Base-by-base conservation (phyloP, 495 filamentous ascomycete species). In the Neurospora sp. region DNA sequence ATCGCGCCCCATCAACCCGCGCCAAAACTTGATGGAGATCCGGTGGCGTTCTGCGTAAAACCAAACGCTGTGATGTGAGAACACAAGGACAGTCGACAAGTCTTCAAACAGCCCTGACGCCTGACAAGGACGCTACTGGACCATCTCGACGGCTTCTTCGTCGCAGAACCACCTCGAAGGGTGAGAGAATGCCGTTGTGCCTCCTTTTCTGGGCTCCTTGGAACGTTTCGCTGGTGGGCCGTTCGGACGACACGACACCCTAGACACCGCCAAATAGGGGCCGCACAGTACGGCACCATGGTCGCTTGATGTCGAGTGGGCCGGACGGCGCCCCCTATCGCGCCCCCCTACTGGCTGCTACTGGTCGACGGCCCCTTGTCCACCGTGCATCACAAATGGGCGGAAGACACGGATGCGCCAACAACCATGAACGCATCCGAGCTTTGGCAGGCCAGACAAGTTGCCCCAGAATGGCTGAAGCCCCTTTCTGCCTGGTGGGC, bases 401-500 rank as follows among this genome's bases (percentile, higher is more conserved):
- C 70, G 73, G 73, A 72, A 68, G 68, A 44, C 40, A 69, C 70
- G 70, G 73, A 42, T 71, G 27, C 59, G 59, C 73, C 65, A 61
- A 38, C 53, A 40, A 38, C 70, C 69, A 73, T 37, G 68, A 59
- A 70, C 59, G 41, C 42, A 68, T 69, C 41, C 70, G 68, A 74
- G 70, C 73, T 70, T 74, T 71, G 69, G 53, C 39, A 71, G 7
- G 65, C 70, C 44, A 31, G 69, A 59, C 53, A 61, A 53, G 37
- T 45, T 69, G 22, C 40, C 53, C 73, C 73, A 71, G 65, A 61
- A 42, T 40, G 70, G 70, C 35, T 37, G 72, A 72, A 72, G 69
- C 71, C 71, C 73, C 74, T 75, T 75, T 76, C 71, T 70, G 61
- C 40, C 22, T 53, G 71, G 73, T 76, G 75, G 75, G 59, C 41